Conservation (phyloP, 352 stramenopile genomes). For the Phytopythium mirpurense region DNA sequence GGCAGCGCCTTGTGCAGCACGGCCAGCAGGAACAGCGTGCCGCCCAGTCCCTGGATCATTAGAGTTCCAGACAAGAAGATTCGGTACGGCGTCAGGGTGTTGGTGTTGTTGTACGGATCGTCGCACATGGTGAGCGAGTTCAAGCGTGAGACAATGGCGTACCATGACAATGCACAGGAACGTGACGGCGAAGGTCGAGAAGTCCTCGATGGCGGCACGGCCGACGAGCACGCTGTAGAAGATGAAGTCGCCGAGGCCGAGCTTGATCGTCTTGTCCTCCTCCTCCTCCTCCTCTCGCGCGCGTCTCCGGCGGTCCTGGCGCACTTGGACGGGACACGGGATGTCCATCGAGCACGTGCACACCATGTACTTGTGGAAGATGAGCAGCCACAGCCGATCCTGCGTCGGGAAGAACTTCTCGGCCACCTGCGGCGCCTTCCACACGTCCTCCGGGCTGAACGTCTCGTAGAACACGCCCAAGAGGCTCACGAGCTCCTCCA, state of each 20-base stretch:
- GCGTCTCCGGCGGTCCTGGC: constrained; percentile 43
- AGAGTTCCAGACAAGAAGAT: too few relatives aligned
- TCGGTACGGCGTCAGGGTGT: too few relatives aligned
- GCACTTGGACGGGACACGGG: constrained; percentile 61
- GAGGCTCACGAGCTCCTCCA: constrained; percentile 63
- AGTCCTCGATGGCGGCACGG: constrained; percentile 94
- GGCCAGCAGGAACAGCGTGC: constrained; percentile 93
- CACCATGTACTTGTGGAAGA: constrained; percentile 85
- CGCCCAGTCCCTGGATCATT: constrained; percentile 75
- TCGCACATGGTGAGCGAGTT: too few relatives aligned
- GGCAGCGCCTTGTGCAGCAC: constrained; percentile 93
- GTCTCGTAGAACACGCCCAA: constrained; percentile 66
- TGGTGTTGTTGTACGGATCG: too few relatives aligned
- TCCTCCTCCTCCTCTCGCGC: constrained; percentile 54
- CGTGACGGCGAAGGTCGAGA: constrained; percentile 92
- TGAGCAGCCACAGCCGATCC: constrained; percentile 72
- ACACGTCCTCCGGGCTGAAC: constrained; percentile 76
- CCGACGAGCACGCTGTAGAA: constrained; percentile 98
- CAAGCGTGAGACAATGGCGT: too few relatives aligned
- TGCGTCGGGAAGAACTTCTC: constrained; percentile 81
- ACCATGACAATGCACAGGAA: constrained; percentile 94
- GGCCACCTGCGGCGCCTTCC: constrained; percentile 73
- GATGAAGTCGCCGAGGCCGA: constrained; percentile 97
- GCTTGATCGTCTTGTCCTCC: constrained; percentile 87
- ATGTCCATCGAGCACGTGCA: constrained; percentile 81